phyloP scores from a whole-genome alignment of 1,139 yeast genomes.

The Lizanozyma gosingica region DNA sequence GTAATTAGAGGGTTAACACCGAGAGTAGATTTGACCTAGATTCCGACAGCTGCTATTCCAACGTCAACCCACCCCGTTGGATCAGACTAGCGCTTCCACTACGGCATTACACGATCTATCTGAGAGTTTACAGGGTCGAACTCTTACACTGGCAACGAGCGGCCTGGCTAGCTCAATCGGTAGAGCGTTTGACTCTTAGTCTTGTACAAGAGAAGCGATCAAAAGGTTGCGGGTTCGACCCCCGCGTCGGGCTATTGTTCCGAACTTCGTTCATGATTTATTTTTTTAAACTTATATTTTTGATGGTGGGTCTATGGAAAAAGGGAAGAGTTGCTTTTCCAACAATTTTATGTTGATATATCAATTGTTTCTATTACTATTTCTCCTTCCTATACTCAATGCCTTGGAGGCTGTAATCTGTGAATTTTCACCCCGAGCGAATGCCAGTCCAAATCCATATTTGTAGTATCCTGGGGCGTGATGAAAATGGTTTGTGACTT shows the following conservation, averaged over 20 bases:
- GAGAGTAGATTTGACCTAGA: no score
- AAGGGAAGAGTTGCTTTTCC: no score
- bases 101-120: no score
- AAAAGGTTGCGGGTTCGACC: slow-evolving; percentile 19
- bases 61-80: no score
- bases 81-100: no score
- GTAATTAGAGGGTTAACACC: no score
- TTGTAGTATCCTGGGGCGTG: slow-evolving; percentile 90
- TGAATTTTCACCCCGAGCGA: slow-evolving; percentile 54
- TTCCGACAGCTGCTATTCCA: no score
- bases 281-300: no score
- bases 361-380: not conserved
- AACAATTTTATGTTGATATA: not conserved
- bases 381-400: not conserved
- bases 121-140: no score
- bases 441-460: slow-evolving; percentile 36
- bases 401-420: slow-evolving; percentile 52
- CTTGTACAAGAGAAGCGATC: slow-evolving; percentile 5
- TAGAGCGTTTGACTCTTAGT: not conserved
- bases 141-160: no score
- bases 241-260: slow-evolving; percentile 20
- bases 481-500: slow-evolving; percentile 84
- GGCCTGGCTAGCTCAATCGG: not conserved
- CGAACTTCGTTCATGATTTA: no score
- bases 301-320: no score